Base-by-base conservation (phyloP, 2,329 filamentous ascomycete genomes). In the Mycogone perniciosa region DNA sequence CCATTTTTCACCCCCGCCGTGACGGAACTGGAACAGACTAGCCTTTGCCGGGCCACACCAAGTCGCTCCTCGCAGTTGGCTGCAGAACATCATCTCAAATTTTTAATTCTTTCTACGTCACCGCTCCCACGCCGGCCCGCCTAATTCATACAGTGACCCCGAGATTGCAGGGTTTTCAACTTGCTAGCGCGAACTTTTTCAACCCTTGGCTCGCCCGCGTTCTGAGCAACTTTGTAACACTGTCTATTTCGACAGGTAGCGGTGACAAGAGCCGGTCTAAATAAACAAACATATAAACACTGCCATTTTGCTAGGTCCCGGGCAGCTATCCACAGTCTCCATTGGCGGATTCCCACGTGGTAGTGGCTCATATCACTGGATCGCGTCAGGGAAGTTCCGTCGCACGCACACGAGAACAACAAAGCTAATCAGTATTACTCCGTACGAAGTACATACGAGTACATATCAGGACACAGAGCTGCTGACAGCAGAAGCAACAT, bases 321-420 rank as follows among this genome's bases (percentile, higher is more conserved):
- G 30, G 20, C 13, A n/a, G 6, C 20, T 20, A 20, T 20, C 20
- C 20, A 20, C 20, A 38, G 37, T 6, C 42, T 46, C 37, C 31
- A 46, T 45, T 46, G 51, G 42, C n/a, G 42, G 37, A 29, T 40
- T 50, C 44, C 51, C 51, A 53, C 51, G 51, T 53, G 51, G 51
- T 11, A 39, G 43, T 46, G 37, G 46, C 51, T 40, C 40, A 35
- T 31, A 9, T 35, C 35, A 37, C 40, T 44, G 34, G 40, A 52
- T 31, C 20, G 35, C 38, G 13, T 27, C 31, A 44, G 37, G 38
- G 33, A 20, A 46, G 38, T 39, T 49, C 38, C 46, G 26, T 42
- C 43, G 42, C 44, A 38, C 37, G 38, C 9, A 35, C 33, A 35
- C 11, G 7, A 35, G 7, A 35, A 35, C 11, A 35, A 11, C 33